Evolutionary conservation across 106 monocot species (phyloP).

Genomic region (Dendrobium huoshanense): DNA sequence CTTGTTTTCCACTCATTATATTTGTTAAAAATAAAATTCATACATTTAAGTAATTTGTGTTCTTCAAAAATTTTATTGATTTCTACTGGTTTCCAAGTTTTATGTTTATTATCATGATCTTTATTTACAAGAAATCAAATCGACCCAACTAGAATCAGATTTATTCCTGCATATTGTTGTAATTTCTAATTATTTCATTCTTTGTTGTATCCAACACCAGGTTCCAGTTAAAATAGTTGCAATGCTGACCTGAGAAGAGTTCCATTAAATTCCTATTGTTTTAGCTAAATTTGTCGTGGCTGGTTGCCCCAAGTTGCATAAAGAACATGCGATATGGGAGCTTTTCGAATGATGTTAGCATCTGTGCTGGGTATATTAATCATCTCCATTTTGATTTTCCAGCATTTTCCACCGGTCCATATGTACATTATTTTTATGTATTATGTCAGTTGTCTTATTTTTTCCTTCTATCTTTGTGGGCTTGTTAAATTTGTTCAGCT

Average conservation of each 20-base stretch:
- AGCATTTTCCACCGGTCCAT: neutral
- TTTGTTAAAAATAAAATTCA: too few relatives aligned
- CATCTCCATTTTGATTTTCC: neutral
- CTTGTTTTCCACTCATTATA: too few relatives aligned
- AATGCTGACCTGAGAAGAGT: neutral
- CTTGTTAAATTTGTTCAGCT: neutral
- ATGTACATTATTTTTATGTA: slow-evolving; percentile 1
- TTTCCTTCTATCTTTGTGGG: neutral
- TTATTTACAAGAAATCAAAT: neutral
- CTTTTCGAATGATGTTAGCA: neutral
- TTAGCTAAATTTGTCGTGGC: neutral
- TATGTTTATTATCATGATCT: neutral
- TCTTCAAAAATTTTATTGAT: too few relatives aligned
- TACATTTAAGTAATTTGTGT: too few relatives aligned
- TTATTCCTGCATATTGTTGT: neutral
- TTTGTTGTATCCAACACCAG: neutral
- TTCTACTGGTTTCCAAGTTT: too few relatives aligned
- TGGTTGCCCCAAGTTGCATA: neutral
- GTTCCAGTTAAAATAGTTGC: slow-evolving; percentile 1
- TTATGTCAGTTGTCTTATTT: neutral
- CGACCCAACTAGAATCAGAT: neutral
- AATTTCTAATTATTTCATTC: neutral
- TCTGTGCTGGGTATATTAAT: neutral
- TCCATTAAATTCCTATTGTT: neutral
- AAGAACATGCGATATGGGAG: neutral